Evolutionary conservation across 768 basidiomycete genomes (phyloP).

Genomic region (Tylopilus sp.): DNA sequence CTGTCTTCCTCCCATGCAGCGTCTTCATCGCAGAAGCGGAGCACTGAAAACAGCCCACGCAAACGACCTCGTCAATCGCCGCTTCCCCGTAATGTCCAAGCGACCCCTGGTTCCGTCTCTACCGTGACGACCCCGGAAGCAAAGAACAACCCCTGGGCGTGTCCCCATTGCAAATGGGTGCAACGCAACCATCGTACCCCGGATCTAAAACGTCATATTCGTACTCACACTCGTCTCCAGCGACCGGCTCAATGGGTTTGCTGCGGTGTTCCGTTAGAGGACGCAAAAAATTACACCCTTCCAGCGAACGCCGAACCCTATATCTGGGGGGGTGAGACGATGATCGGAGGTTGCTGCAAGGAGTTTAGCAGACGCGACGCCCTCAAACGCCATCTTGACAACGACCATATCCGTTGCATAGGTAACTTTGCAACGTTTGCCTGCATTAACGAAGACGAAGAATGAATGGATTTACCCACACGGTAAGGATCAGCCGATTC

Average conservation of each 20-base stretch:
- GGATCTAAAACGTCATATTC: slow-evolving; percentile 58
- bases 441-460: slow-evolving; percentile 25
- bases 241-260: slow-evolving; percentile 38
- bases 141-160: slow-evolving; percentile 38
- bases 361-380: slow-evolving; percentile 39
- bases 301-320: slow-evolving; percentile 25
- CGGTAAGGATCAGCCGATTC: slow-evolving; percentile 2
- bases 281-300: slow-evolving; percentile 21
- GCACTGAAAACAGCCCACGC: neutral
- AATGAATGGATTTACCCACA: slow-evolving; percentile 5
- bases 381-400: slow-evolving; percentile 39
- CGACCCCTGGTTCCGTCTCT: slow-evolving; percentile 19
- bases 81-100: slow-evolving; percentile 46
- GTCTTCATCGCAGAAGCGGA: slow-evolving; percentile 6
- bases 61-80: slow-evolving; percentile 35
- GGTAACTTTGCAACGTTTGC: slow-evolving; percentile 31
- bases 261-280: slow-evolving; percentile 31
- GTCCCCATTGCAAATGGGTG: slow-evolving; percentile 46
- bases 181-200: slow-evolving; percentile 50
- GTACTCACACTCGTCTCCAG: slow-evolving; percentile 43
- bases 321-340: slow-evolving; percentile 25
- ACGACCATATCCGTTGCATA: slow-evolving; percentile 32
- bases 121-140: slow-evolving; percentile 16
- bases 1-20: neutral
- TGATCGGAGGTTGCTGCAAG: slow-evolving; percentile 38